Base-by-base conservation (phyloP, 441 rosid genomes). In the Capsella rubella region DNA sequence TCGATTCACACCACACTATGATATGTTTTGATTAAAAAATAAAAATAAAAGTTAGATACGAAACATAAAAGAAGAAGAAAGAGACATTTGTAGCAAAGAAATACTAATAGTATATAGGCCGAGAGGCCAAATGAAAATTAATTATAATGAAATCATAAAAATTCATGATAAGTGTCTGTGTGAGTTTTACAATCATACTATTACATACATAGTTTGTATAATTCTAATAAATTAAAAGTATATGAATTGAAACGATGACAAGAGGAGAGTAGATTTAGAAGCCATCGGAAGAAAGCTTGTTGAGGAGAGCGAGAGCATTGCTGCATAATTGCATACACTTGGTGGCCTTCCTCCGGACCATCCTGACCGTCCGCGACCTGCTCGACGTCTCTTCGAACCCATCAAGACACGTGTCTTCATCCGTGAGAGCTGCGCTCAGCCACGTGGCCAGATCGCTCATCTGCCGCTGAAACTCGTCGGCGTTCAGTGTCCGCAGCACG, bases 271-370 rank as follows among this genome's bases (percentile, higher is more conserved):
- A 71, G 32, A 56, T 70, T 21, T 46, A 79, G 67, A 85, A 59
- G 39, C 93, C 91, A 35, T 85, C 58, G 4, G 85, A 75, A 0
- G 89, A 87, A 21, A 94, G 91, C 74, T 85, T 89, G 74, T 85
- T 87, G 8, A 86, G 86, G 66, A 91, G 89, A 68, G 96, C 98
- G 51, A 91, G 83, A 0, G 98, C 90, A 51, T 88, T 95, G 68
- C 97, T 95, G 1, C 93, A 82, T 7, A 89, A 40, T 28, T 43
- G 66, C 51, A 72, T 85, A 88, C 64, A 77, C 58, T 63, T 87
- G 6, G 73, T 35, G 40, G 87, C 93, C 64, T 79, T 84, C 28
- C 71, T 70, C 15, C 63, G 76, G 31, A 89, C 16, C 71, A 69
- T 43, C 69, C 68, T 71, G 49, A 84, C 82, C 78, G 49, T 34